Evolutionary conservation across 2,329 filamentous ascomycete species (phyloP).

Genomic region (Neopestalotiopsis sp.): DNA sequence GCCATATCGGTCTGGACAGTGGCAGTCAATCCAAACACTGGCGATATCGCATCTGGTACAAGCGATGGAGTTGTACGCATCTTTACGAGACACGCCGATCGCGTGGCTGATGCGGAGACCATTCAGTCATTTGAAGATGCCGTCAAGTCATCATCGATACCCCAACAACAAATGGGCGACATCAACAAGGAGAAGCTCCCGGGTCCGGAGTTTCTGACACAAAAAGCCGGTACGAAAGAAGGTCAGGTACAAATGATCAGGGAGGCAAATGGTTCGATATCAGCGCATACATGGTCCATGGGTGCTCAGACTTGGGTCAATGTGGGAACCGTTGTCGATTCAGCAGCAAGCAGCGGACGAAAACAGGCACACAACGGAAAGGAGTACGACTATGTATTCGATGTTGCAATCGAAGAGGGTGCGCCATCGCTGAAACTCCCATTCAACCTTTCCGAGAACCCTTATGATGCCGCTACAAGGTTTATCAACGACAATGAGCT

Average conservation of each 20-base stretch:
- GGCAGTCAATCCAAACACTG: constrained; percentile 78
- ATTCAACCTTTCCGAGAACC: constrained; percentile 90
- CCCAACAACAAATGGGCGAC: constrained; percentile 79
- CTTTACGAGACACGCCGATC: constrained; percentile 75
- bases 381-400: constrained; percentile 95
- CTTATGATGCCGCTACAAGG: constrained; percentile 88
- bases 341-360: constrained; percentile 80
- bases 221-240: constrained; percentile 89
- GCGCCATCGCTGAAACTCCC: constrained; percentile 93
- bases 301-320: constrained; percentile 78
- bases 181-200: constrained; percentile 94
- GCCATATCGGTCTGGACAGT: constrained; percentile 97
- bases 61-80: constrained; percentile 87
- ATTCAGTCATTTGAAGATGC: constrained; percentile 80
- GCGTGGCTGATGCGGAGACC: constrained; percentile 71
- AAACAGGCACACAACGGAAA: constrained; percentile 81
- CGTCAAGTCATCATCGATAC: constrained; percentile 83
- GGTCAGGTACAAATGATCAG: constrained; percentile 93
- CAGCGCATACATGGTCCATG: constrained; percentile 86
- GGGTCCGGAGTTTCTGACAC: constrained; percentile 82
- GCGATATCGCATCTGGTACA: constrained; percentile 91
- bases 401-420: constrained; percentile 94
- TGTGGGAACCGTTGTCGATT: constrained; percentile 93
- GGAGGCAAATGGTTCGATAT: constrained; percentile 80
- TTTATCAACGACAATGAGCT: constrained; percentile 91